Conservation (phyloP, 73 alveolate genomes). For the Uronychia binucleata region DNA sequence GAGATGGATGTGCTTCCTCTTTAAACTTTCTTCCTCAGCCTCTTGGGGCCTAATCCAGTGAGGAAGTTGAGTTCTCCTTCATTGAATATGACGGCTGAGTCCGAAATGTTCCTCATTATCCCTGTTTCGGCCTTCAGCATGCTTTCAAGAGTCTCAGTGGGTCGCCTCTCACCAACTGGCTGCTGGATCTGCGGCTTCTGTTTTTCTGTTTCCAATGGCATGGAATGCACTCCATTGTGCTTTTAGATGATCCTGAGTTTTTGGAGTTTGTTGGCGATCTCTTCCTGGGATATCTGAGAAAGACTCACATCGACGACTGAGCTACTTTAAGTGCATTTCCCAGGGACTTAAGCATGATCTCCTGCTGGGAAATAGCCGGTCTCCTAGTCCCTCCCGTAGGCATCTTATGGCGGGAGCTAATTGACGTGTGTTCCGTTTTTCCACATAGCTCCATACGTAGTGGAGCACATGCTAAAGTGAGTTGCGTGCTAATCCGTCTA, state of each 20-base stretch:
- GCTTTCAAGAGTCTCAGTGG: too few species aligned
- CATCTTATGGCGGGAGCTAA: too few species aligned
- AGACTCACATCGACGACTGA: not conserved
- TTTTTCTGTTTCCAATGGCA: not conserved
- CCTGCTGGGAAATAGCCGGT: not conserved
- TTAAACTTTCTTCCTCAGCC: too few species aligned
- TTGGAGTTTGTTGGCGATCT: not conserved
- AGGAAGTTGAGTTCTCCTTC: not conserved
- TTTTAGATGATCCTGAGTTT: not conserved
- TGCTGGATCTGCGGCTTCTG: not conserved
- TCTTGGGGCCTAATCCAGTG: too few species aligned
- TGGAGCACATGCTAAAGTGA: not conserved
- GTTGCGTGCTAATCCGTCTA: too few species aligned
- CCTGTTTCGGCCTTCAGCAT: too few species aligned
- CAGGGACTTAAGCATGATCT: not conserved
- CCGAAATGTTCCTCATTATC: not conserved
- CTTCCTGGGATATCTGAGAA: not conserved
- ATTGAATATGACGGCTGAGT: not conserved
- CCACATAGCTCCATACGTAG: too few species aligned
- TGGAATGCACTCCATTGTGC: not conserved
- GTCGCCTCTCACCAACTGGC: too few species aligned
- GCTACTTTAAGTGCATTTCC: not conserved
- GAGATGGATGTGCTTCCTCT: too few species aligned
- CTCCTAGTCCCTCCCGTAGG: too few species aligned
- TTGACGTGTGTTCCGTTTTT: too few species aligned